Percentiles rank a stretch among this genome's conserved stretches.
Evolutionary conservation across 768 basidiomycete genomes (phyloP).

Genomic region (Tremella mesenterica): DNA sequence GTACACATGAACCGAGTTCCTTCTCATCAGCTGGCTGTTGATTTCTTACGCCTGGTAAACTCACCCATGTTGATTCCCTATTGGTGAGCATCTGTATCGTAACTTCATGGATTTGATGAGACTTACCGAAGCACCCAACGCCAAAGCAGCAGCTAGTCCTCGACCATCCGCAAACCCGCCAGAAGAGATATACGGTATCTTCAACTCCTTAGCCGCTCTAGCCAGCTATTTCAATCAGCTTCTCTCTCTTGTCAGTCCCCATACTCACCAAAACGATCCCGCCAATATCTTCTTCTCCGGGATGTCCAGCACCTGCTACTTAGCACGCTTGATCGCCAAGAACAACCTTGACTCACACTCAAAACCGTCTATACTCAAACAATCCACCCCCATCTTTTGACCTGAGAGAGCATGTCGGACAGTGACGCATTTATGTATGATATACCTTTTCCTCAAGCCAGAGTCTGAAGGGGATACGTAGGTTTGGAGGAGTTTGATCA

Average conservation of each 20-base stretch:
- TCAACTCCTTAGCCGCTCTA: constrained; percentile 72
- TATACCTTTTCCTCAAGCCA: constrained; percentile 34
- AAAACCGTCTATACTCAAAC: constrained; percentile 81
- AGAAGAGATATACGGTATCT: constrained; percentile 77
- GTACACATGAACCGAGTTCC: constrained; percentile 88
- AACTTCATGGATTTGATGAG: background rate
- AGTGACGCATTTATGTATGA: constrained; percentile 63
- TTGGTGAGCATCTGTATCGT: background rate
- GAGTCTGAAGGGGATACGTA: constrained; percentile 51
- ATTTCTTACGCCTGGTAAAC: background rate
- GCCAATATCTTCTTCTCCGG: constrained; percentile 88
- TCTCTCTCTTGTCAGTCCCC: background rate
- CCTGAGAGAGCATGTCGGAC: constrained; percentile 49
- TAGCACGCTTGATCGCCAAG: too few relatives aligned
- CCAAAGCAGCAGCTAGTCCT: constrained; percentile 70
- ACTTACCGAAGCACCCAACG: constrained; percentile 70
- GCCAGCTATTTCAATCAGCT: constrained; percentile 55
- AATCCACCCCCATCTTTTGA: constrained; percentile 65
- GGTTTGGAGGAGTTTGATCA: constrained; percentile 74
- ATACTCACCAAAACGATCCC: constrained; percentile 64
- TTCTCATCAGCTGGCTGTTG: background rate
- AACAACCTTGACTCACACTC: constrained; percentile 56
- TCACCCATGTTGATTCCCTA: constrained; percentile 77
- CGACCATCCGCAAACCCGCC: constrained; percentile 83
- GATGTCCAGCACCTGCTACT: constrained; percentile 75